Evolutionary conservation across 225 moss, liverwort and hornwort genomes (phyloP), one percentile per base, ranked within the genome.

Genomic region (Pseudisothecium myosuroides): DNA sequence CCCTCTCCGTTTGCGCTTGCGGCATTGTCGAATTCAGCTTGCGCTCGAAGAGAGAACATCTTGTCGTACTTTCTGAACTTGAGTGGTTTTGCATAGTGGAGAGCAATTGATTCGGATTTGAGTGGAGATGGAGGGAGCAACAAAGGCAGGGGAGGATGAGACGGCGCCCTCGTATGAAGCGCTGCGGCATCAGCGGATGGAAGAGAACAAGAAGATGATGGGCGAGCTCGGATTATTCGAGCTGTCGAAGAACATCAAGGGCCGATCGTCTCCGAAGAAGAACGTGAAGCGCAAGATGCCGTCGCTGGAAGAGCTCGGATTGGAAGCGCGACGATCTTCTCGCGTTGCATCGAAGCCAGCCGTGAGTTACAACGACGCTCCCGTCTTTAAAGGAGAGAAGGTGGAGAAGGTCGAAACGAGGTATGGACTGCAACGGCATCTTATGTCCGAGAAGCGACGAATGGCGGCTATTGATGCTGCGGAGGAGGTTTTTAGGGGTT

Each of bases 151-250:
- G 59, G 85, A 60, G 50, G 77, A 45, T 62, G 88, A 72, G 62
- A n/a, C 60, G 23, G 61, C 54, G 68, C 71, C 84, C 67, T 78
- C 89, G 49, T 94, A 94, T 55, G 94, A 94, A 82, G 91, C 87
- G 13, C 64, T 81, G 37, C 91, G 94, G 60, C 88, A 85, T 85
- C 92, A 93, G 85, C 91, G 94, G 20, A n/a, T 94, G 89, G 94
- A 93, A 87, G 94, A 92, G 91, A 94, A 94, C 22, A 89, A 88
- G 89, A 93, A 86, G 92, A 84, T 88, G 83, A 92, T 94, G 92
- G 89, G 87, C 37, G 92, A 94, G 74, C 88, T 94, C 11, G 94
- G 94, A 39, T 61, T 94, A 56, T 61, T 90, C 43, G 80, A 91
- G 47, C 87, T 94, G 9, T 85, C 93, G 52, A 91, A 88, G 85